phyloP scores from a whole-genome alignment of 2,329 filamentous ascomycete genomes.

The Akanthomyces muscarius region DNA sequence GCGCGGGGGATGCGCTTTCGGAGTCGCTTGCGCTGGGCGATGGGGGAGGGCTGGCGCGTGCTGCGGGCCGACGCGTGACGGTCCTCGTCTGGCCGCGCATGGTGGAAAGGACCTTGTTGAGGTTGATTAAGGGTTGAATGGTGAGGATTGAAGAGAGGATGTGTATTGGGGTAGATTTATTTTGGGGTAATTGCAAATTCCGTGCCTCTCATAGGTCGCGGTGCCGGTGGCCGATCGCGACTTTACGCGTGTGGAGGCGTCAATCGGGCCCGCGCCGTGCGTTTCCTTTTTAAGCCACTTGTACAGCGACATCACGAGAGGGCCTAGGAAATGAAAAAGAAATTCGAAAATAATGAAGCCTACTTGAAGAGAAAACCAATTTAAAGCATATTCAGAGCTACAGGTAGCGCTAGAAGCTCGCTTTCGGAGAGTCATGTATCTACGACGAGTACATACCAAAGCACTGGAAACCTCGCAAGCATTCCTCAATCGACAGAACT shows the following conservation, averaged over 20 bases:
- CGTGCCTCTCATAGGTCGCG: not conserved
- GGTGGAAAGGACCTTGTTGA: too few species aligned
- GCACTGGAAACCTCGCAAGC: too few species aligned
- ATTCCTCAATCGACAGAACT: too few species aligned
- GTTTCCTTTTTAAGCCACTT: not conserved
- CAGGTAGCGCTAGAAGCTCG: too few species aligned
- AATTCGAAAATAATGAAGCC: too few species aligned
- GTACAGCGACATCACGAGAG: too few species aligned
- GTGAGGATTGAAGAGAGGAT: not conserved
- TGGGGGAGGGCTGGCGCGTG: not conserved
- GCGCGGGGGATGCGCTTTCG: not conserved
- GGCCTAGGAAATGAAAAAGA: too few species aligned
- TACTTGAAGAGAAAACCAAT: too few species aligned
- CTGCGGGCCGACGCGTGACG: not conserved
- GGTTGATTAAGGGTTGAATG: not conserved
- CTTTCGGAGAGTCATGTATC: too few species aligned
- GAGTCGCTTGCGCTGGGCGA: not conserved
- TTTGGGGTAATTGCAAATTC: not conserved
- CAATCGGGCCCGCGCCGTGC: not conserved
- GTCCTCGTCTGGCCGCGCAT: slow-evolving; percentile 9
- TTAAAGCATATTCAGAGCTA: too few species aligned
- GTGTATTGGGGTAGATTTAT: not conserved
- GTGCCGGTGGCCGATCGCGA: not conserved
- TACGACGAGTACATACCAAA: too few species aligned
- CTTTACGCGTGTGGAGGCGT: slow-evolving; percentile 5